Evolutionary conservation across 1,284 basidiomycete genomes (phyloP).

Genomic region (Phellinidium pouzarii): DNA sequence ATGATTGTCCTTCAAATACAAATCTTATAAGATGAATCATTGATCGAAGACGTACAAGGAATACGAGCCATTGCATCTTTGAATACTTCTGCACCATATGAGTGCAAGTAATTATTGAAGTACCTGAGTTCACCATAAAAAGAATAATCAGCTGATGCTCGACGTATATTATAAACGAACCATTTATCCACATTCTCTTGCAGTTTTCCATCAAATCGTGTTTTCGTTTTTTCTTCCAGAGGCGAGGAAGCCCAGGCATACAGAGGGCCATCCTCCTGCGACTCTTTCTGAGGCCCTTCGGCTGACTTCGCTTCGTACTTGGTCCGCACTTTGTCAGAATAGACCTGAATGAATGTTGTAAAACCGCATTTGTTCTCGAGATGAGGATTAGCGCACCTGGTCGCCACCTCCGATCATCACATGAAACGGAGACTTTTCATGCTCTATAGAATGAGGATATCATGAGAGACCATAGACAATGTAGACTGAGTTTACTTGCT

Average conservation of each 20-base stretch:
- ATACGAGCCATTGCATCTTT: constrained; percentile 16
- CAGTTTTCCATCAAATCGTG: constrained; percentile 14
- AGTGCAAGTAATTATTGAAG: constrained; percentile 20
- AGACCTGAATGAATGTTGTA: constrained; percentile 14
- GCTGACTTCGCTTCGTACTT: too few relatives aligned
- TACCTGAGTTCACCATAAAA: constrained; percentile 13
- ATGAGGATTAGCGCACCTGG: constrained; percentile 18
- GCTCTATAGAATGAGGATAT: constrained; percentile 11
- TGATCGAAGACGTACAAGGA: constrained; percentile 15
- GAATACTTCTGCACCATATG: constrained; percentile 18
- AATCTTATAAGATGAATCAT: too few relatives aligned
- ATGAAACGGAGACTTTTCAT: constrained; percentile 35
- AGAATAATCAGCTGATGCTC: not conserved
- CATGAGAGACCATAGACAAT: not conserved
- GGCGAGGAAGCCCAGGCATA: constrained; percentile 18
- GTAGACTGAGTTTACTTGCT: constrained; percentile 10
- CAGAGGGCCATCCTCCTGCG: too few relatives aligned
- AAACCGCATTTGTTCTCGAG: not conserved
- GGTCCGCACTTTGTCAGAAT: constrained; percentile 22
- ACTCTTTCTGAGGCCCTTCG: constrained; percentile 18
- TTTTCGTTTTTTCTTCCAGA: constrained; percentile 16
- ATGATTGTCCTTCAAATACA: too few relatives aligned
- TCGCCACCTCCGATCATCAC: constrained; percentile 35
- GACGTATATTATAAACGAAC: constrained; percentile 1
- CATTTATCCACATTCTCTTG: constrained; percentile 19